Evolutionary conservation across 148 eudicot genomes (phyloP), one percentile per base, ranked within the genome.

Genomic region (Chenopodium album): DNA sequence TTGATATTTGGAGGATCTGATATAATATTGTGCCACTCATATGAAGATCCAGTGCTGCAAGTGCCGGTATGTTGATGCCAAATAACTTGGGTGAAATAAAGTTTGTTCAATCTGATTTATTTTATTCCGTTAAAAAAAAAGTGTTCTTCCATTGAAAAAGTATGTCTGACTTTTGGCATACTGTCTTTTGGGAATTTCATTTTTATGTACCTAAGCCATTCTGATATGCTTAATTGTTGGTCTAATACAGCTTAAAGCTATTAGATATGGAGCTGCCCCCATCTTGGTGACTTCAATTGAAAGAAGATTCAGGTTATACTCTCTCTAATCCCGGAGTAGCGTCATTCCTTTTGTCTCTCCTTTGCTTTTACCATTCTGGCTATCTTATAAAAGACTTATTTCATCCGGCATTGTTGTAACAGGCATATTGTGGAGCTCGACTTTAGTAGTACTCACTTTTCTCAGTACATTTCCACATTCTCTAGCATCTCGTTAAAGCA

Each of bases 1-100:
- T 77, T 91, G 79, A 71, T 91, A 74, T 48, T 91, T 81, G 90
- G 91, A 31, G 94, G 92, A 82, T 90, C 84, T 64, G 94, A 91
- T 81, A 85, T 91, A 34, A 87, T 91, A 46, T 71, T 91, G 76
- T 90, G 94, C 86, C 87, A 88, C 63, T 81, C 91, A 48, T 88
- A 85, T 79, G 89, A 89, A 63, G 91, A 91, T 83, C 86, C 90
- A 17, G 79, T 90, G 78, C 90, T 87, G 54, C 94, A 88, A 81
- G 69, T 91, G 69, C 91, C 91, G 64, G 94, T 91, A 90, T 48
- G 91, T 74, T 78, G 37, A 23, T 75, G 44, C 37, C 74, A 59
- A 73, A 44, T 59, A 20, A 34, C 82, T 47, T 70, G 3, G 11
- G 59, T 71, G 48, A 64, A 46, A 74, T 29, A 22, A 60, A 62